Conservation (phyloP, 441 rosid genomes). For the Gossypium davidsonii region DNA sequence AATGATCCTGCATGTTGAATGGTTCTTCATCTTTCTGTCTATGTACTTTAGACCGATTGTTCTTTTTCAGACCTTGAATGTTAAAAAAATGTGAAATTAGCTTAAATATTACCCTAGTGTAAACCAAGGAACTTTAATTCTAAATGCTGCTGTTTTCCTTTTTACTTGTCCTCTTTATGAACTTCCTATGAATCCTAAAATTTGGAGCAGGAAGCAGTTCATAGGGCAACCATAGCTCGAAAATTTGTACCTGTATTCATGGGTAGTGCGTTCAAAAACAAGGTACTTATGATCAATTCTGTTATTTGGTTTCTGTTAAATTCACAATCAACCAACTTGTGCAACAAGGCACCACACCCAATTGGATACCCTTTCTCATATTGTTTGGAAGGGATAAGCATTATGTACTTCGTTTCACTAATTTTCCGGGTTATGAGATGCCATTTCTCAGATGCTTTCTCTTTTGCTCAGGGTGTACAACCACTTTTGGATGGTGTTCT, state of each 20-base stretch:
- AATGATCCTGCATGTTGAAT: background rate
- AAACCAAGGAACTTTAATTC: background rate
- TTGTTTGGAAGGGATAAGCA: background rate
- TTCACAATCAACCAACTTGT: background rate
- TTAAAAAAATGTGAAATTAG: background rate
- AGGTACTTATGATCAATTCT: constrained; percentile 41
- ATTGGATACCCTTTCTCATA: background rate
- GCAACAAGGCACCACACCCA: background rate
- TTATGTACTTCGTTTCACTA: too few relatives aligned
- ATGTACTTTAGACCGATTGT: background rate
- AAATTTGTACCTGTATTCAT: constrained; percentile 93
- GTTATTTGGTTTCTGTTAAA: background rate
- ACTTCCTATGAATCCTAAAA: constrained; percentile 3
- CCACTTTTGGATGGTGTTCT: constrained; percentile 88
- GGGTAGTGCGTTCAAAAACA: constrained; percentile 99
- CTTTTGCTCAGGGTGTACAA: constrained; percentile 70
- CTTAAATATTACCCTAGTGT: background rate
- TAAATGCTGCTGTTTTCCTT: background rate
- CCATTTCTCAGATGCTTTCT: background rate
- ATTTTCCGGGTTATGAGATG: background rate
- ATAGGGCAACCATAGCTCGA: constrained; percentile 78
- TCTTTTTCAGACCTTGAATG: background rate
- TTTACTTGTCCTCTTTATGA: background rate
- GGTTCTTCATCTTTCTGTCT: background rate
- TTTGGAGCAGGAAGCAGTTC: constrained; percentile 72